These are phyloP conservation scores for Anethum foeniculum DNA, from an alignment of 140 eudicot genomes.

Conservation along the genomic window DNA sequence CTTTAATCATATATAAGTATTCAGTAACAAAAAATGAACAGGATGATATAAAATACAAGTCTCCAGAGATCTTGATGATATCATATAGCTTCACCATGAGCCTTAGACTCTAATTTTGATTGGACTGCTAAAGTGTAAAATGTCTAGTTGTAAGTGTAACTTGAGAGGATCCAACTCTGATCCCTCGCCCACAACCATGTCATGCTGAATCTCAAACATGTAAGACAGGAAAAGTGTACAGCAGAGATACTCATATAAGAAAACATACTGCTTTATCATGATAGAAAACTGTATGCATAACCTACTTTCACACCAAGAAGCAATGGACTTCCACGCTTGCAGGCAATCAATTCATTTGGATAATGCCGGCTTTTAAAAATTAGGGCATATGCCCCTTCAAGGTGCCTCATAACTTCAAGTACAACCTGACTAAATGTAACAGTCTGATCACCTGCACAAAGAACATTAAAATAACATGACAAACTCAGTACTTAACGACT, in stretches of 20 bases:
- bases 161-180: neutral
- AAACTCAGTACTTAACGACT: neutral
- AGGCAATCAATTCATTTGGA: slow-evolving; percentile 94
- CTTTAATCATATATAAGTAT: neutral
- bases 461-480: slow-evolving; percentile 8
- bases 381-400: slow-evolving; percentile 99
- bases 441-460: slow-evolving; percentile 61
- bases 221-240: neutral
- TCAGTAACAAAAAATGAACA: neutral
- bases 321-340: slow-evolving; percentile 98
- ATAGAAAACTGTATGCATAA: slow-evolving; percentile 12
- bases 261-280: neutral
- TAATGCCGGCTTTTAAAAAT: slow-evolving; percentile 88
- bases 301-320: slow-evolving; percentile 98
- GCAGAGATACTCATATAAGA: neutral
- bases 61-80: neutral
- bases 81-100: neutral
- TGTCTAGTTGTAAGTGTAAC: neutral
- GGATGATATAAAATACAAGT: neutral
- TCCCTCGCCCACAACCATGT: neutral
- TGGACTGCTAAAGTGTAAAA: neutral
- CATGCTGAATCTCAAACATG: neutral
- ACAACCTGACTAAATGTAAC: slow-evolving; percentile 90
- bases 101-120: neutral
- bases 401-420: slow-evolving; percentile 96